A percentile compares a stretch with the other conserved stretches of the same genome.
Evolutionary conservation across 345 rosid genomes (phyloP).

Genomic region (Populus pruinosa): DNA sequence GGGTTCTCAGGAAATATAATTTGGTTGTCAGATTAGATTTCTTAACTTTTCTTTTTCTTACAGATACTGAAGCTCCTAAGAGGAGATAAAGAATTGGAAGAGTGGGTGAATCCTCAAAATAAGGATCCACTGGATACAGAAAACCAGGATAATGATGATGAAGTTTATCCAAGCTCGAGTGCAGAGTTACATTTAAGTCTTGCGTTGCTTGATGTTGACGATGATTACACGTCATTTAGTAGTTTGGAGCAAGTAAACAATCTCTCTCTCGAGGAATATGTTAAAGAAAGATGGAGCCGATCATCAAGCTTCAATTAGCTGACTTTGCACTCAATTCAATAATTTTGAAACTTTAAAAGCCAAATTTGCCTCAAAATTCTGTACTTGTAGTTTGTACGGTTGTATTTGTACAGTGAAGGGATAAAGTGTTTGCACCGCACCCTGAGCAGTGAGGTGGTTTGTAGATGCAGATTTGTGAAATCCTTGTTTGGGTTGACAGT

Average conservation of each 20-base stretch:
- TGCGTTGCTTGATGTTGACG: slow-evolving; percentile 67
- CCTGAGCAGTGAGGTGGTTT: slow-evolving; percentile 22
- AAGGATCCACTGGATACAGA: slow-evolving; percentile 27
- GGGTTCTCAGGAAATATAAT: background rate
- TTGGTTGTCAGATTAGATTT: background rate
- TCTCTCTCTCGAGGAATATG: slow-evolving; percentile 45
- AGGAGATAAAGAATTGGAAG: slow-evolving; percentile 44
- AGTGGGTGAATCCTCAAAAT: slow-evolving; percentile 14
- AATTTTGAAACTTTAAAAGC: background rate
- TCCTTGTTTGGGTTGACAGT: background rate
- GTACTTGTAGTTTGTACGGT: background rate
- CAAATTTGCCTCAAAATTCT: background rate
- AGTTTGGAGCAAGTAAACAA: slow-evolving; percentile 57
- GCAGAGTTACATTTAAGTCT: slow-evolving; percentile 56
- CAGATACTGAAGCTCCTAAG: slow-evolving; percentile 62
- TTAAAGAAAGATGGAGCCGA: slow-evolving; percentile 59
- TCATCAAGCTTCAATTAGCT: slow-evolving; percentile 56
- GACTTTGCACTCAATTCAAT: background rate
- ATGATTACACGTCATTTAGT: slow-evolving; percentile 59
- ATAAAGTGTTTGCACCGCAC: background rate
- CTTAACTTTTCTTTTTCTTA: slow-evolving; percentile 2
- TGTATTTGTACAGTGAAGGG: background rate
- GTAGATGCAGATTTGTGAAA: slow-evolving; percentile 2
- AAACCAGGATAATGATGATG: slow-evolving; percentile 58
- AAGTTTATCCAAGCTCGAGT: slow-evolving; percentile 72